Evolutionary conservation across 2,329 filamentous ascomycete genomes (phyloP).

Genomic region (Monosporascus sp.): DNA sequence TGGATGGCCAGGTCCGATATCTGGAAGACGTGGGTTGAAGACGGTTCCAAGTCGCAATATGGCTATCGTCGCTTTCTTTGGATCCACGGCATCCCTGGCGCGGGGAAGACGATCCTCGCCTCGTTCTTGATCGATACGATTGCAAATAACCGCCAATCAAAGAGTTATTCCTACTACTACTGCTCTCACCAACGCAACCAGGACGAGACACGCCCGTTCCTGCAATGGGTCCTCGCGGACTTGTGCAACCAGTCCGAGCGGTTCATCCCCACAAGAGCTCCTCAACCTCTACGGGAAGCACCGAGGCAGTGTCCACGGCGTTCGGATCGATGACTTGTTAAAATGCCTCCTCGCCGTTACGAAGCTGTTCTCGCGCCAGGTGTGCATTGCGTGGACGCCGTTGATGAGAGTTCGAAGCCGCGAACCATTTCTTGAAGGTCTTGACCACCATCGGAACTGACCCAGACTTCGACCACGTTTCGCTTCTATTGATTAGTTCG

Average conservation of each 20-base stretch:
- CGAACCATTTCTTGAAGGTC: constrained; percentile 13
- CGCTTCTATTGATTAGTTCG: constrained; percentile 24
- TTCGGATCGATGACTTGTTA: constrained; percentile 13
- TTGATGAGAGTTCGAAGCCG: constrained; percentile 23
- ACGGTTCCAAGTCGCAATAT: not conserved
- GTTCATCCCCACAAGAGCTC: constrained; percentile 12
- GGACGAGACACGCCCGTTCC: constrained; percentile 22
- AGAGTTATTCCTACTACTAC: constrained; percentile 25
- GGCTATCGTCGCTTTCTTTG: constrained; percentile 6
- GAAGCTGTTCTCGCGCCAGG: constrained; percentile 8
- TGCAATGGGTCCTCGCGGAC: constrained; percentile 19
- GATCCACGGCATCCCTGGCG: constrained; percentile 17
- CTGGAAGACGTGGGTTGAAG: constrained; percentile 4
- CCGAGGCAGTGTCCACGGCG: not conserved
- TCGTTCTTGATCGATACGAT: constrained; percentile 20
- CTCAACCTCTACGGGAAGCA: constrained; percentile 3
- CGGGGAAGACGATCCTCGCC: constrained; percentile 24
- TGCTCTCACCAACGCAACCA: constrained; percentile 20
- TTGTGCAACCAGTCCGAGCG: constrained; percentile 15
- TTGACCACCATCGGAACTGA: constrained; percentile 18
- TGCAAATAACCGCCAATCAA: constrained; percentile 7
- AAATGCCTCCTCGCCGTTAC: constrained; percentile 14
- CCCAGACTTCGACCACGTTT: constrained; percentile 16
- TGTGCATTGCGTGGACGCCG: constrained; percentile 23
- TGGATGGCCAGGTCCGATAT: constrained; percentile 4